These are phyloP conservation scores for Venturia nashicola DNA, from an alignment of 2,329 filamentous ascomycete genomes.

Conservation along the genomic window DNA sequence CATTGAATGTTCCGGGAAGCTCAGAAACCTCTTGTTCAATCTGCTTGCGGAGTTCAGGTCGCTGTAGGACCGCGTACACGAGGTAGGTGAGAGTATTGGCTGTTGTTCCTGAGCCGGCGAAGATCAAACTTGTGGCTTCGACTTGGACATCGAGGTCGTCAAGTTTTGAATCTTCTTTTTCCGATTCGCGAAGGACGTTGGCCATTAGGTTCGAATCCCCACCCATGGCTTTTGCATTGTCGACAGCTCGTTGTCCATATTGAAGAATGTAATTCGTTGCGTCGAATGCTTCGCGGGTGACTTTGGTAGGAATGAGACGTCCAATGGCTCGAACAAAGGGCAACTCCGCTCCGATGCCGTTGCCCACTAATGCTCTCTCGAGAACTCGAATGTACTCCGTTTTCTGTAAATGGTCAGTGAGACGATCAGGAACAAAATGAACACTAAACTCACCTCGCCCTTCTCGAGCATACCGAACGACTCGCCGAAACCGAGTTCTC, in stretches of 20 bases:
- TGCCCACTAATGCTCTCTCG: constrained; percentile 23
- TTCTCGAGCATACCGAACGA: constrained; percentile 26
- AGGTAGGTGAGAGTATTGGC: constrained; percentile 23
- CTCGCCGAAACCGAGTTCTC: constrained; percentile 27
- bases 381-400: constrained; percentile 25
- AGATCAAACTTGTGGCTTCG: constrained; percentile 23
- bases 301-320: background rate
- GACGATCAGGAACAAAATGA: background rate
- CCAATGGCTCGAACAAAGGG: constrained; percentile 23
- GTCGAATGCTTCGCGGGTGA: constrained; percentile 1
- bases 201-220: constrained; percentile 20
- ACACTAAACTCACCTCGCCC: constrained; percentile 18
- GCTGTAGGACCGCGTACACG: constrained; percentile 20
- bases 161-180: constrained; percentile 19
- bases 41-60: constrained; percentile 6
- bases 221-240: constrained; percentile 8
- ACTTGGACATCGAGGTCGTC: constrained; percentile 22
- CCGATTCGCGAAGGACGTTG: constrained; percentile 21
- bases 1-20: constrained; percentile 5
- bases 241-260: constrained; percentile 20
- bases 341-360: constrained; percentile 25
- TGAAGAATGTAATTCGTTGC: constrained; percentile 12
- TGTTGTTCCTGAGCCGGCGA: constrained; percentile 23
- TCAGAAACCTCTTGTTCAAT: constrained; percentile 4
- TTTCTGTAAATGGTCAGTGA: constrained; percentile 12